Conservation (phyloP, 2,329 filamentous ascomycete genomes). For the Colletotrichum sp. region DNA sequence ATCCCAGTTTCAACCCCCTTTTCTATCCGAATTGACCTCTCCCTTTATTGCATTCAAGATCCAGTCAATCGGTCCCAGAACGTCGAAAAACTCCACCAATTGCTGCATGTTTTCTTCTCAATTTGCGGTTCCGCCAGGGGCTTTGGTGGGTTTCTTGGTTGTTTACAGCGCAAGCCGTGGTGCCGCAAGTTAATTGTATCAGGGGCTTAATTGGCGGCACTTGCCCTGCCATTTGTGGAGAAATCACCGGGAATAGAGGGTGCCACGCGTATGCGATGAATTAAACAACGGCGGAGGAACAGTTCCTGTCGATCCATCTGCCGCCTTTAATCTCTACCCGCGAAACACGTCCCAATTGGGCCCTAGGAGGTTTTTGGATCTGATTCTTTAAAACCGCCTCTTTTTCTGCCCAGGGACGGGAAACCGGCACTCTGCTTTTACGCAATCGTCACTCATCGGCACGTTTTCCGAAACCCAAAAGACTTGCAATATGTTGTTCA, state of each 20-base stretch:
- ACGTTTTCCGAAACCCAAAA: neutral
- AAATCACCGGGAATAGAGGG: neutral
- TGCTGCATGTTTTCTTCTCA: neutral
- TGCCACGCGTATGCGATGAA: neutral
- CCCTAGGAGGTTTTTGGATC: neutral
- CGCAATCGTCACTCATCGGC: neutral
- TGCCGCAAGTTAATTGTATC: neutral
- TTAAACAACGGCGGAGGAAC: neutral
- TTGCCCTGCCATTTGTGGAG: neutral
- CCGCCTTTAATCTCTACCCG: slow-evolving; percentile 5
- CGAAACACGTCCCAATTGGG: neutral
- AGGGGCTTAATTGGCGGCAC: neutral
- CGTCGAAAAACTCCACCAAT: neutral
- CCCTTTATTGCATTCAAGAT: neutral
- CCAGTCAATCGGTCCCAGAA: neutral
- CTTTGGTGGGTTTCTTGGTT: neutral
- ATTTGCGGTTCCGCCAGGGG: slow-evolving; percentile 2
- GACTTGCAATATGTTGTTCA: neutral
- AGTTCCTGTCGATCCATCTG: slow-evolving; percentile 4
- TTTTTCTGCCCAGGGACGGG: neutral
- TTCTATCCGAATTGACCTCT: neutral
- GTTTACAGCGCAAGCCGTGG: neutral
- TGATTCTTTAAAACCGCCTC: neutral
- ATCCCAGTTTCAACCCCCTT: neutral
- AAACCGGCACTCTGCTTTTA: neutral